A percentile compares a stretch with the other conserved stretches of the same genome.
phyloP scores from a whole-genome alignment of 331 rosid genomes.

The Spiraea crenata region DNA sequence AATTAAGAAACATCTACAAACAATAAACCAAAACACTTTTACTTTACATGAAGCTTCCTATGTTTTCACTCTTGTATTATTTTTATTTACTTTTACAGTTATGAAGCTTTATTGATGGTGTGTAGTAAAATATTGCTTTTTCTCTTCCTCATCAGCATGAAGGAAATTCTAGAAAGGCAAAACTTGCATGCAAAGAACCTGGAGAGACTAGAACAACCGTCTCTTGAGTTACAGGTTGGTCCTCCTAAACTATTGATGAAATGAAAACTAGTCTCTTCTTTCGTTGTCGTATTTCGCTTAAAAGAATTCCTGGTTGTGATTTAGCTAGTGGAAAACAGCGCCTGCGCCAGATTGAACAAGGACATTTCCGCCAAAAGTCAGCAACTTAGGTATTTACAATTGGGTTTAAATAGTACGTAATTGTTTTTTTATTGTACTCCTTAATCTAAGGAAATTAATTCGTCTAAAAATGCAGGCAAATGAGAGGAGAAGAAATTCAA shows the following conservation, averaged over 20 bases:
- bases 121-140: neutral
- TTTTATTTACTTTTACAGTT: neutral
- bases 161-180: constrained; percentile 70
- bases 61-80: neutral
- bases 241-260: neutral
- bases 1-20: neutral
- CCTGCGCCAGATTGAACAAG: constrained; percentile 55
- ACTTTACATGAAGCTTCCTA: neutral
- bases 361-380: constrained; percentile 73
- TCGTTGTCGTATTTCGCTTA: neutral
- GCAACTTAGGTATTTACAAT: constrained; percentile 46
- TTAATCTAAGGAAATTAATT: neutral
- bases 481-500: constrained; percentile 95
- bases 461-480: constrained; percentile 47
- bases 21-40: neutral
- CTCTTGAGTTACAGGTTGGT: constrained; percentile 83
- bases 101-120: neutral
- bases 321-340: constrained; percentile 82
- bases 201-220: constrained; percentile 64
- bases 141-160: constrained; percentile 51
- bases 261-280: too few relatives aligned
- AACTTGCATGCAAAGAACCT: constrained; percentile 79
- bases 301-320: neutral
- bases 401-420: neutral
- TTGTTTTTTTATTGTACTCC: neutral